phyloP scores from a whole-genome alignment of 2,329 filamentous ascomycete genomes.

The Aspergillus amoenus region DNA sequence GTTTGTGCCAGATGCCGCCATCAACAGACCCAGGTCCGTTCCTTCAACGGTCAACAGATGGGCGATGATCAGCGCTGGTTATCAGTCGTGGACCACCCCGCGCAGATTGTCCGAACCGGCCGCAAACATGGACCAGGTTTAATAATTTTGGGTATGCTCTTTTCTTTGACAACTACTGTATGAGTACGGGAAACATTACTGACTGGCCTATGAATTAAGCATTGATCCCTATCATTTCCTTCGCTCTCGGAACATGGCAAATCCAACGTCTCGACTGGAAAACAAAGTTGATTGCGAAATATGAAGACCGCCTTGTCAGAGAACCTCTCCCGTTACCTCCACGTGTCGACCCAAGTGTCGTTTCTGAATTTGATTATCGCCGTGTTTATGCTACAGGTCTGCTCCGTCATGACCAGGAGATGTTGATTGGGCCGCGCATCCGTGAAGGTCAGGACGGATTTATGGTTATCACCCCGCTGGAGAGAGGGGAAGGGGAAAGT shows the following conservation, averaged over 20 bases:
- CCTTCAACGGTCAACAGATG: constrained; percentile 41
- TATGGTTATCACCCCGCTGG: constrained; percentile 86
- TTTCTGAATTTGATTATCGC: constrained; percentile 89
- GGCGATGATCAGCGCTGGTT: constrained; percentile 77
- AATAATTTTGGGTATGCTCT: constrained; percentile 65
- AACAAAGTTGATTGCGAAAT: constrained; percentile 83
- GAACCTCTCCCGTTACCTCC: constrained; percentile 83
- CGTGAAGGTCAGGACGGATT: constrained; percentile 87
- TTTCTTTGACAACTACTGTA: neutral
- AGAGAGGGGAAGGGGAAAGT: constrained; percentile 60
- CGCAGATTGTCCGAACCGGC: constrained; percentile 73
- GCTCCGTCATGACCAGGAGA: constrained; percentile 87
- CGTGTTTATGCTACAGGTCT: constrained; percentile 73
- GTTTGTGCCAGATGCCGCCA: constrained; percentile 37
- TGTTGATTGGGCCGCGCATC: constrained; percentile 90
- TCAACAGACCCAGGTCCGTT: constrained; percentile 41
- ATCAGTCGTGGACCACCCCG: constrained; percentile 83
- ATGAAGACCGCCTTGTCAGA: constrained; percentile 86
- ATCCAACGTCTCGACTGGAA: constrained; percentile 93
- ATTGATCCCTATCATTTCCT: constrained; percentile 87
- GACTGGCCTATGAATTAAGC: constrained; percentile 44
- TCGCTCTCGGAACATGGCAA: constrained; percentile 90
- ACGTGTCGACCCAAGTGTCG: constrained; percentile 73
- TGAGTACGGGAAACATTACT: neutral
- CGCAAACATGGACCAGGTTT: constrained; percentile 76